phyloP scores from a whole-genome alignment of 2,329 filamentous ascomycete genomes.

The Lachnellula occidentalis region DNA sequence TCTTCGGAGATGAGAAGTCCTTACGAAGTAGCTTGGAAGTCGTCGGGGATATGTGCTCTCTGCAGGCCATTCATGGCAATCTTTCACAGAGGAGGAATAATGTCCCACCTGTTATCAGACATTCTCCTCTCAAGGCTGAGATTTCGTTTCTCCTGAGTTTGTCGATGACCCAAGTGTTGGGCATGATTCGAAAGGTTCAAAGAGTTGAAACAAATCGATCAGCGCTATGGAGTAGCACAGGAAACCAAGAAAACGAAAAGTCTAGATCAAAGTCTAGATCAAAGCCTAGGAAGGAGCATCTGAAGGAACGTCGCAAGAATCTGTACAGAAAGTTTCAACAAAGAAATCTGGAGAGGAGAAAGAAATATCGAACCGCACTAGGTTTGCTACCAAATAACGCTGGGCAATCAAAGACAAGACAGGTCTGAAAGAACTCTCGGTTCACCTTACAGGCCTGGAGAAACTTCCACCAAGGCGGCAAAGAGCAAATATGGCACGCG shows the following conservation, averaged over 20 bases:
- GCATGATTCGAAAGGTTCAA: not conserved
- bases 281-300: too few relatives aligned
- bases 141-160: too few relatives aligned
- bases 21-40: too few relatives aligned
- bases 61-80: too few relatives aligned
- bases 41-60: too few relatives aligned
- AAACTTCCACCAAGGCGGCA: not conserved
- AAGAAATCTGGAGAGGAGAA: not conserved
- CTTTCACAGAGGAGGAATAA: too few relatives aligned
- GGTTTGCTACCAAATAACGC: not conserved
- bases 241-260: not conserved
- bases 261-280: not conserved
- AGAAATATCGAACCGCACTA: not conserved
- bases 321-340: not conserved
- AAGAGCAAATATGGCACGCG: not conserved
- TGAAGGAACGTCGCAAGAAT: not conserved
- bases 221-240: not conserved
- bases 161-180: too few relatives aligned
- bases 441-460: not conserved
- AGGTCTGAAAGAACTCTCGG: not conserved
- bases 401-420: not conserved
- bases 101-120: too few relatives aligned
- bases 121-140: too few relatives aligned
- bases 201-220: not conserved
- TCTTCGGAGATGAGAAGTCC: too few relatives aligned